Evolutionary conservation across 331 rosid genomes (phyloP).

Genomic region (Stylosanthes scabra): DNA sequence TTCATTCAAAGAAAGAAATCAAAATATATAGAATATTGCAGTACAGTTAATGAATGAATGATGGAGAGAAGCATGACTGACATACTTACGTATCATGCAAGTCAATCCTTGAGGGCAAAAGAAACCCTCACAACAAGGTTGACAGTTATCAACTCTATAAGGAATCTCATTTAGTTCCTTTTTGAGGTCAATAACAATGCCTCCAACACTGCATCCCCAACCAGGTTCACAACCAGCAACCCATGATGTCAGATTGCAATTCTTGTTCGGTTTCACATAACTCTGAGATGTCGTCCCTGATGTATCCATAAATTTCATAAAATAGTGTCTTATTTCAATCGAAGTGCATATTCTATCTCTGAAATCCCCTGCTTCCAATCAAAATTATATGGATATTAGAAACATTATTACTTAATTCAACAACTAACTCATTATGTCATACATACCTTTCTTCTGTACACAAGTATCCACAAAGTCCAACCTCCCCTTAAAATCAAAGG

Average conservation of each 20-base stretch:
- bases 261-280: constrained; percentile 68
- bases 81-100: constrained; percentile 91
- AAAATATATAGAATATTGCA: too few relatives aligned
- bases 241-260: constrained; percentile 82
- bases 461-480: constrained; percentile 63
- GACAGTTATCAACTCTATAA: constrained; percentile 54
- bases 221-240: constrained; percentile 85
- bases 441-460: constrained; percentile 65
- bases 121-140: constrained; percentile 88
- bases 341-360: constrained; percentile 61
- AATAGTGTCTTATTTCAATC: constrained; percentile 68
- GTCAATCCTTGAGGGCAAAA: constrained; percentile 87
- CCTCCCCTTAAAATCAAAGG: constrained; percentile 62
- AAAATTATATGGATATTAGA: too few relatives aligned
- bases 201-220: constrained; percentile 71
- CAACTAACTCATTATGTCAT: too few relatives aligned
- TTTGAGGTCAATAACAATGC: constrained; percentile 55
- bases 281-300: constrained; percentile 22
- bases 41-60: too few relatives aligned
- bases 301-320: constrained; percentile 45
- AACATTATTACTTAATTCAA: background rate
- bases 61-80: constrained; percentile 21
- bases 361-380: constrained; percentile 61
- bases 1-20: too few relatives aligned
- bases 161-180: constrained; percentile 49